These are phyloP conservation scores for Capronia epimyces DNA, from an alignment of 2,329 filamentous ascomycete genomes.

Conservation along the genomic window DNA sequence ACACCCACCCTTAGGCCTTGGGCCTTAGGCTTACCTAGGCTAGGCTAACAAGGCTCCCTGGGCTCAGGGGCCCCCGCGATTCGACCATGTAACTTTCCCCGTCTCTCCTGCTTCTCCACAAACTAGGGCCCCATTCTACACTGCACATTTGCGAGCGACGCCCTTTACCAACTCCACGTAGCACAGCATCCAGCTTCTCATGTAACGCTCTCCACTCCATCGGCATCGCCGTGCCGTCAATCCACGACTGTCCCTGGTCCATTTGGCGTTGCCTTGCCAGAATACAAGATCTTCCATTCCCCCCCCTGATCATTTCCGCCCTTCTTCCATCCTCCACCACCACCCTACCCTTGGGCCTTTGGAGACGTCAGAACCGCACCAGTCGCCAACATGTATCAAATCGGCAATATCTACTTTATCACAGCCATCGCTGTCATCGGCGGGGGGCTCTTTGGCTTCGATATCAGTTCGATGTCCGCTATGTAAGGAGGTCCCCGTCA, in stretches of 20 bases:
- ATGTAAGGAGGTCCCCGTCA: slow-evolving; percentile 40
- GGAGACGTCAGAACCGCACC: background rate
- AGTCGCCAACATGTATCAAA: slow-evolving; percentile 28
- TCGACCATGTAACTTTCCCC: background rate
- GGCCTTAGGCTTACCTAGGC: too few relatives aligned
- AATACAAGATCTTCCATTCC: slow-evolving; percentile 6
- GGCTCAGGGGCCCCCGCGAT: too few relatives aligned
- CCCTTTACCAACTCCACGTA: background rate
- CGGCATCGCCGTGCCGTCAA: background rate
- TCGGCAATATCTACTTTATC: slow-evolving; percentile 56
- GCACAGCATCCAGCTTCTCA: background rate
- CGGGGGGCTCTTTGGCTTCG: slow-evolving; percentile 55
- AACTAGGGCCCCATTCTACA: background rate
- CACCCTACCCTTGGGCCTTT: background rate
- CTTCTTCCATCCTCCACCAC: background rate
- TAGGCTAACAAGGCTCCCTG: too few relatives aligned
- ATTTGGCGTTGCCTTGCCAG: background rate
- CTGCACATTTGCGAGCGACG: background rate
- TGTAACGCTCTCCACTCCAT: slow-evolving; percentile 11
- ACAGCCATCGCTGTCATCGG: slow-evolving; percentile 54
- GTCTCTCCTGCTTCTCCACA: slow-evolving; percentile 1
- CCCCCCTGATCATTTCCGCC: background rate
- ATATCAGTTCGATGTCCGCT: slow-evolving; percentile 49
- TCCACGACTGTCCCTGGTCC: background rate
- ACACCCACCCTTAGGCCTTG: too few relatives aligned